phyloP scores from a whole-genome alignment of 2,329 filamentous ascomycete genomes.

The Tolypocladium nubicola region DNA sequence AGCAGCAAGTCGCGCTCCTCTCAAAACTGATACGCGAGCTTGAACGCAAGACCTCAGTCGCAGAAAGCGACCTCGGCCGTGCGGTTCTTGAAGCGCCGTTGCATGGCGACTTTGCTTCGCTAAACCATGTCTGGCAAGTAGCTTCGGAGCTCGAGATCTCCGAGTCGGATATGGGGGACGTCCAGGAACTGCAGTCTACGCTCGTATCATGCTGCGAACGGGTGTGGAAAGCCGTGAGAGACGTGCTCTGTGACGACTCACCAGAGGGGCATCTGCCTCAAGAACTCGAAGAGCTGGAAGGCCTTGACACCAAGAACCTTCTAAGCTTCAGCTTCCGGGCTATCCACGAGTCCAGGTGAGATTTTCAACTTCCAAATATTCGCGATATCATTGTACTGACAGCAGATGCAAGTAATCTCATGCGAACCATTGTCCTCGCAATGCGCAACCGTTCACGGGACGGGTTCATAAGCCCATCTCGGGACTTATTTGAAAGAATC shows the following conservation, averaged over 20 bases:
- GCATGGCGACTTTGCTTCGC: slow-evolving; percentile 58
- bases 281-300: slow-evolving; percentile 60
- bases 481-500: slow-evolving; percentile 50
- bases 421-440: slow-evolving; percentile 51
- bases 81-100: slow-evolving; percentile 58
- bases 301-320: slow-evolving; percentile 74
- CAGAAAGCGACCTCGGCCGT: slow-evolving; percentile 52
- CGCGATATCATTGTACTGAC: neutral
- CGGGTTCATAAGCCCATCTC: slow-evolving; percentile 35
- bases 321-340: slow-evolving; percentile 93
- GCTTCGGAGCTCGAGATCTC: slow-evolving; percentile 30
- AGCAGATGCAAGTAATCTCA: slow-evolving; percentile 47
- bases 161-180: slow-evolving; percentile 20
- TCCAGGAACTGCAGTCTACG: slow-evolving; percentile 36
- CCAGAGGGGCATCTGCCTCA: slow-evolving; percentile 80
- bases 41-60: slow-evolving; percentile 52
- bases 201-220: slow-evolving; percentile 50
- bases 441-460: slow-evolving; percentile 33
- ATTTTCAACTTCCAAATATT: neutral
- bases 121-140: slow-evolving; percentile 47
- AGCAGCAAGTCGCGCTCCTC: slow-evolving; percentile 40
- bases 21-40: slow-evolving; percentile 48
- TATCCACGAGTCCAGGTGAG: slow-evolving; percentile 83
- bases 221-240: slow-evolving; percentile 69
- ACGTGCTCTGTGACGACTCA: slow-evolving; percentile 83